phyloP scores from a whole-genome alignment of 306 rosid genomes.

The Heteromeles arbutifolia region DNA sequence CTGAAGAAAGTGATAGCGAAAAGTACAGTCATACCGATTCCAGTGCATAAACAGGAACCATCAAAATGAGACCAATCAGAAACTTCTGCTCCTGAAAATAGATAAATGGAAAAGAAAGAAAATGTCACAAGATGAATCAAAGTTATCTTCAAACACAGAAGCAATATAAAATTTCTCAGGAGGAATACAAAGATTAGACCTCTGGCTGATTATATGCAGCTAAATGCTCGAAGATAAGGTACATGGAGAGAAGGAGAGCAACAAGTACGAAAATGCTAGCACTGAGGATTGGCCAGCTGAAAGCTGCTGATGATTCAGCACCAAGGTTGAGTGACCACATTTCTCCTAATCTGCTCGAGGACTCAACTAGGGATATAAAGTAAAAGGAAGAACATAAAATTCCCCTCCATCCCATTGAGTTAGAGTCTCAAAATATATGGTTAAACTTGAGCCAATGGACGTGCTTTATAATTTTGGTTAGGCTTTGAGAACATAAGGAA shows the following conservation, averaged over 20 bases:
- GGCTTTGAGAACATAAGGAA: conserved; percentile 7
- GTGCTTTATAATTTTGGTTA: conserved; percentile 1
- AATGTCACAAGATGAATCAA: conserved; percentile 4
- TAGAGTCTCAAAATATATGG: conserved; percentile 3
- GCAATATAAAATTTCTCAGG: neutral
- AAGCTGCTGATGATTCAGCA: conserved; percentile 38
- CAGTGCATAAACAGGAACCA: conserved; percentile 97
- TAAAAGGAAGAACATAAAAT: conserved; percentile 42
- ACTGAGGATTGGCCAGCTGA: conserved; percentile 81
- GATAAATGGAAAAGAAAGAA: neutral
- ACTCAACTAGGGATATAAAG: conserved; percentile 51
- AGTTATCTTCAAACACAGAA: neutral
- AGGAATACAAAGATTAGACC: conserved; percentile 38
- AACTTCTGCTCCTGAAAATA: conserved; percentile 94
- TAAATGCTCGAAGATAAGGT: conserved; percentile 85
- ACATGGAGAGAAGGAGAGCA: conserved; percentile 79
- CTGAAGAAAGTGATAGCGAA: neutral
- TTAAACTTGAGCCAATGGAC: conserved; percentile 6
- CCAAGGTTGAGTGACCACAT: conserved; percentile 47
- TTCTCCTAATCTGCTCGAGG: conserved; percentile 55
- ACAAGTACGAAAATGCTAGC: conserved; percentile 73
- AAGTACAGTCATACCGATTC: conserved; percentile 68
- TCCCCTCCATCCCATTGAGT: conserved; percentile 57
- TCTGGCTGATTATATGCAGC: conserved; percentile 95
- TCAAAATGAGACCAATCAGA: conserved; percentile 87